These are phyloP conservation scores for Keithomyces neogunnii DNA, from an alignment of 2,329 filamentous ascomycete genomes.

Conservation along the genomic window DNA sequence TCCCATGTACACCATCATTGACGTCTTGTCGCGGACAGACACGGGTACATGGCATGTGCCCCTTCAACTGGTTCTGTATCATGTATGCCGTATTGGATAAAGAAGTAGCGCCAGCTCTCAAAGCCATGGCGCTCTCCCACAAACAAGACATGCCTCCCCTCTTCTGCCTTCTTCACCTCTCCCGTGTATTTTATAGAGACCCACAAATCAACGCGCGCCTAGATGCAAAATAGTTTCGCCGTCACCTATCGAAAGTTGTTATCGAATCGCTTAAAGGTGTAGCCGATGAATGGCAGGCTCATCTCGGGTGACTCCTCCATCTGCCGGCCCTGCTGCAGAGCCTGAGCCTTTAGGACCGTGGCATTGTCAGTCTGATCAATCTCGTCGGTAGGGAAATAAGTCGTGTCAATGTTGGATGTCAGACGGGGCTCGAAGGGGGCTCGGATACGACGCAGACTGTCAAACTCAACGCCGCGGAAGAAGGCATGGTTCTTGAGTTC, in stretches of 20 bases:
- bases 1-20: neutral
- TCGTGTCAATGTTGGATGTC: constrained; percentile 88
- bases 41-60: neutral
- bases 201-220: neutral
- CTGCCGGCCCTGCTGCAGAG: constrained; percentile 56
- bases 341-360: constrained; percentile 76
- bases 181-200: neutral
- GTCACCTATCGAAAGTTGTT: constrained; percentile 51
- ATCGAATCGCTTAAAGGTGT: constrained; percentile 88
- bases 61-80: neutral
- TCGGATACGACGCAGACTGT: constrained; percentile 82
- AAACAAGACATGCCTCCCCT: neutral
- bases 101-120: neutral
- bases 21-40: neutral
- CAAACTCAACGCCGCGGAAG: constrained; percentile 95
- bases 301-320: constrained; percentile 83
- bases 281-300: constrained; percentile 67
- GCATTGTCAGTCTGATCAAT: constrained; percentile 95
- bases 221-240: neutral
- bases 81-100: neutral
- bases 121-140: neutral
- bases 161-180: neutral
- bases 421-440: constrained; percentile 94
- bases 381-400: constrained; percentile 98
- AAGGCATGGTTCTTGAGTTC: constrained; percentile 93